Conservation (phyloP, 2,329 filamentous ascomycete species). For the Rutstroemia sydowiana region DNA sequence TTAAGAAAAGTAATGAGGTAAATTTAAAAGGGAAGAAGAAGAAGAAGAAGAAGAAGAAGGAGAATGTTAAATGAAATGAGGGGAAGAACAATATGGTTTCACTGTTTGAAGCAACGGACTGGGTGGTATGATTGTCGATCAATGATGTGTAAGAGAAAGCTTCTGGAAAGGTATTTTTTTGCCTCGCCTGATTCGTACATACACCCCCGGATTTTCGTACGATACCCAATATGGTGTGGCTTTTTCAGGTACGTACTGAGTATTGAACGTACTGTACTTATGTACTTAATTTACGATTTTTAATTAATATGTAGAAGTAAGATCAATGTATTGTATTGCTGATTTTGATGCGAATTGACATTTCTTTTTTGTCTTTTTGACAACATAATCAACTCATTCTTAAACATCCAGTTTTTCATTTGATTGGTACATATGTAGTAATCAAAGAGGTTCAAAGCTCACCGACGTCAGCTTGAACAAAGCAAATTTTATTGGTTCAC, state of each 20-base stretch:
- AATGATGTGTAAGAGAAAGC: background rate
- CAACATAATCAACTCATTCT: background rate
- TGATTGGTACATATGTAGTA: background rate
- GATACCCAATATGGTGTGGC: background rate
- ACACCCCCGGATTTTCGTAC: conserved; percentile 7
- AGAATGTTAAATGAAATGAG: conserved; percentile 1
- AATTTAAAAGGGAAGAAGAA: background rate
- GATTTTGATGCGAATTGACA: background rate
- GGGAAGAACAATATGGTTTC: conserved; percentile 1
- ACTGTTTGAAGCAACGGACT: background rate
- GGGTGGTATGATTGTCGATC: background rate
- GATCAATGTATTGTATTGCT: too few relatives aligned
- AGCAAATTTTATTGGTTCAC: background rate
- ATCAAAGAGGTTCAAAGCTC: background rate
- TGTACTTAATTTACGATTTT: too few relatives aligned
- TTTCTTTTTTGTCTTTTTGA: background rate
- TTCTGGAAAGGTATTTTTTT: conserved; percentile 1
- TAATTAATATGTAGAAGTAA: too few relatives aligned
- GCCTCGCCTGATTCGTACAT: conserved; percentile 6
- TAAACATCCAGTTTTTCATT: background rate
- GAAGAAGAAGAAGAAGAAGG: background rate
- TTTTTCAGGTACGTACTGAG: too few relatives aligned
- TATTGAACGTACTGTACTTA: too few relatives aligned
- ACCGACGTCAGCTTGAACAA: background rate
- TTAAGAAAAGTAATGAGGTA: conserved; percentile 1